Conservation (phyloP, 1,284 basidiomycete species). For the Moesziomyces sp. region DNA sequence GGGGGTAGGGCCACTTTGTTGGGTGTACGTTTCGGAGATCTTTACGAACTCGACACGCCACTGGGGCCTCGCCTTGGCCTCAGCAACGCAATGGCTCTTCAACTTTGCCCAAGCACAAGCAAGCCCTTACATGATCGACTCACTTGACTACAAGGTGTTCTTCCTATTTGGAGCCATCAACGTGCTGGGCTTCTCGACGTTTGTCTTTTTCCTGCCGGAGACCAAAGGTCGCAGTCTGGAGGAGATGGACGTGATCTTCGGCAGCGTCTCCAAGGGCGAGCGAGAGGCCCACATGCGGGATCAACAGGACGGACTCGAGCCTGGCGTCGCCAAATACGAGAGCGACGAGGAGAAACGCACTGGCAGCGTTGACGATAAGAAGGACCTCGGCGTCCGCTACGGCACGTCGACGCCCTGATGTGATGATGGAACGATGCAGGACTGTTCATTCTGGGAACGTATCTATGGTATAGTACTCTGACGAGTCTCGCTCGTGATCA, state of each 20-base stretch:
- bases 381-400: constrained; percentile 2
- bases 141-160: constrained; percentile 67
- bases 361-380: constrained; percentile 10
- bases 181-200: constrained; percentile 57
- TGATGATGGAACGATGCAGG: too few relatives aligned
- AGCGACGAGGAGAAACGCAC: constrained; percentile 5
- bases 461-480: too few relatives aligned
- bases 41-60: constrained; percentile 69
- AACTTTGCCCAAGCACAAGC: constrained; percentile 69
- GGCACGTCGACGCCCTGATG: neutral
- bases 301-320: constrained; percentile 5
- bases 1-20: neutral
- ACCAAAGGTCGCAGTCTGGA: constrained; percentile 68
- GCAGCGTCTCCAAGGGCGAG: constrained; percentile 74
- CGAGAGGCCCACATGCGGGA: constrained; percentile 72
- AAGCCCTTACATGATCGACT: constrained; percentile 67
- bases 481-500: too few relatives aligned
- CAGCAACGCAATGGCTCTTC: constrained; percentile 69
- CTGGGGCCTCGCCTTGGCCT: constrained; percentile 68
- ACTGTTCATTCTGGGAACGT: too few relatives aligned
- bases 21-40: constrained; percentile 68
- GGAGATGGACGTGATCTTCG: constrained; percentile 85
- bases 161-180: constrained; percentile 69
- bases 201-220: constrained; percentile 69
- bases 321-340: neutral